Evolutionary conservation across 192 early-diverging fungal genomes (phyloP).

Genomic region (Podila clonocystis): DNA sequence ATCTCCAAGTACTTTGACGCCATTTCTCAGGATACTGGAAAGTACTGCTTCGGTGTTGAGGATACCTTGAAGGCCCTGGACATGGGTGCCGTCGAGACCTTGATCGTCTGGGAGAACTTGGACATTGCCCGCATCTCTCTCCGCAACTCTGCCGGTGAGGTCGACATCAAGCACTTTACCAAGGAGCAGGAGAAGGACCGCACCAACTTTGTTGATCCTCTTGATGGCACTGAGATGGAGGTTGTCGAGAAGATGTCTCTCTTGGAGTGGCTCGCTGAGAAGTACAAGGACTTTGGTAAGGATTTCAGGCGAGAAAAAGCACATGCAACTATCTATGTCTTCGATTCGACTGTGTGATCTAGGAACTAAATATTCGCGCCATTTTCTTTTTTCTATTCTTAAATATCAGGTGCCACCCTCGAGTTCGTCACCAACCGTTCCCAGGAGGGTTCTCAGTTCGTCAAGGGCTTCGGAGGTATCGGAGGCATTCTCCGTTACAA

Average conservation of each 20-base stretch:
- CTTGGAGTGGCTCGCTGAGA: conserved; percentile 98
- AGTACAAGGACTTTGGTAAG: conserved; percentile 94
- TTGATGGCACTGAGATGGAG: conserved; percentile 82
- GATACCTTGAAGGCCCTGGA: conserved; percentile 97
- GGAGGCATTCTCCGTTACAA: conserved; percentile 97
- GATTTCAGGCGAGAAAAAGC: background rate
- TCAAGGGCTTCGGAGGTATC: conserved; percentile 99
- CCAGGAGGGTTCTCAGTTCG: conserved; percentile 97
- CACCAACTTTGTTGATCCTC: conserved; percentile 73
- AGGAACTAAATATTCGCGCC: background rate
- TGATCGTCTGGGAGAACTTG: conserved; percentile 98
- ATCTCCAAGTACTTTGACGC: conserved; percentile 97
- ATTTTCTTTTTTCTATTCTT: background rate
- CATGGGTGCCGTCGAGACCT: conserved; percentile 97
- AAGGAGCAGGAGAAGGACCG: conserved; percentile 89
- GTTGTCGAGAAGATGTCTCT: conserved; percentile 81
- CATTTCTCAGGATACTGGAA: conserved; percentile 96
- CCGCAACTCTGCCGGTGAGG: conserved; percentile 74
- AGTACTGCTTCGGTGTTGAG: conserved; percentile 94
- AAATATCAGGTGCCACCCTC: conserved; percentile 70
- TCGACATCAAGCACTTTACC: conserved; percentile 75
- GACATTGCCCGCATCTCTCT: conserved; percentile 83
- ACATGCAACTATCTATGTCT: background rate
- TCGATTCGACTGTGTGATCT: background rate
- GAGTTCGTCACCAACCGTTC: conserved; percentile 98